Evolutionary conservation across 2,329 filamentous ascomycete genomes (phyloP), one percentile per base, ranked within the genome.

Genomic region (Aspergillus chevalieri): DNA sequence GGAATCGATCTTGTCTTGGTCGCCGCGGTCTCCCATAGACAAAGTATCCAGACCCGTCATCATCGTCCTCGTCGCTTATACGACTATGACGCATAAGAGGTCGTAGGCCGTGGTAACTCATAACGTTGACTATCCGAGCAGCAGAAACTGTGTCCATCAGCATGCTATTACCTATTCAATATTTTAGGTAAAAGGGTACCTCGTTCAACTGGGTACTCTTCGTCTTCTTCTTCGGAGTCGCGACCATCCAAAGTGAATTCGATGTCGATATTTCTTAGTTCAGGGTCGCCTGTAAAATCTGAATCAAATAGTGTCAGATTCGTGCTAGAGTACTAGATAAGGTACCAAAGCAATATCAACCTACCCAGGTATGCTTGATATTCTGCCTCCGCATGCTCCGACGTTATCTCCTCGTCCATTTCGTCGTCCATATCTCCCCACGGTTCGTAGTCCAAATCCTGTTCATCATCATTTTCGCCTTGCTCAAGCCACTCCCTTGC

Each of bases 1-100:
- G 89, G 52, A 91, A 91, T 42, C 81, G 73, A 53, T 83, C 67
- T 17, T 63, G 66, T 10, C 64, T 57, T 4, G 61, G 54, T 6
- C 73, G 65, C 15, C 71, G 71, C 52, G 67, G 70, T 30, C 75
- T 66, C 38, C 76, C 70, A 58, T 75, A 73, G 45, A 75, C 69
- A 44, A 71, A 63, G 46, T 54, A 51, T 0, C 49, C 62, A 50
- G 57, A 50, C 30, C 60, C 60, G 22, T 55, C 57, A 42, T 58
- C 60, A 9, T 65, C 61, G 10, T 64, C 61, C 14, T 65, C 65
- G 14, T 67, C 67, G 2, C 56, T 9, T 48, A 53, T 48, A 61
- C 48, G 62, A 54, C 67, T 64, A 46, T 61, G 58, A 44, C 63
- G 62, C 39, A 83, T 74, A 39, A 83, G 73, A 28, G 76, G 74